phyloP scores from a whole-genome alignment of 73 alveolate genomes.

The Blepharisma stoltei region DNA sequence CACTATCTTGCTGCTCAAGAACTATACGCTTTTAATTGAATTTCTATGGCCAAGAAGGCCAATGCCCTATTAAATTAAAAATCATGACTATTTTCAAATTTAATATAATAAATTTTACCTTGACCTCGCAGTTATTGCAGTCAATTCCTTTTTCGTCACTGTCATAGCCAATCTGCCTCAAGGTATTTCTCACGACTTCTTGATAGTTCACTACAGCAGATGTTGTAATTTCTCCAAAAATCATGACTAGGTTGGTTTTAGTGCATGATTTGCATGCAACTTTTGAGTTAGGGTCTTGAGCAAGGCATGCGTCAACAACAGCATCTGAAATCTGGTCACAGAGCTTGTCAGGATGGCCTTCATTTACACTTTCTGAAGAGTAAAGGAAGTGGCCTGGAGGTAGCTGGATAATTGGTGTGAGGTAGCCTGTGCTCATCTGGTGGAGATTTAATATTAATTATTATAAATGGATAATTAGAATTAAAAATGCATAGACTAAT shows the following conservation, averaged over 20 bases:
- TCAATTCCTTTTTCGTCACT: constrained; percentile 91
- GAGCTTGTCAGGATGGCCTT: constrained; percentile 99
- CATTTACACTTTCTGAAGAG: constrained; percentile 97
- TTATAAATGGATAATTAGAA: no score
- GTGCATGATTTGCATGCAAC: constrained; percentile 93
- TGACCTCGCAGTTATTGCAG: constrained; percentile 62
- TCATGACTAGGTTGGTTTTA: constrained; percentile 85
- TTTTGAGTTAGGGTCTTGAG: constrained; percentile 89
- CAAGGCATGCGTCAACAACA: constrained; percentile 93
- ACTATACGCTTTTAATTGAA: no score
- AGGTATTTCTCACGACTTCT: constrained; percentile 85
- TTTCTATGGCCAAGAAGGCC: constrained; percentile 70
- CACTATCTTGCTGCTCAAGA: constrained; percentile 80
- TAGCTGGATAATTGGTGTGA: not conserved
- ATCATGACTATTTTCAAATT: no score
- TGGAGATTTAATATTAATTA: no score
- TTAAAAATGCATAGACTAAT: no score
- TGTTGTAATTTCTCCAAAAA: constrained; percentile 93
- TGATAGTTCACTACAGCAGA: constrained; percentile 69
- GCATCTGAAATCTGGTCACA: constrained; percentile 97
- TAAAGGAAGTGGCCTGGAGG: constrained; percentile 77
- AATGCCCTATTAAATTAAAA: no score
- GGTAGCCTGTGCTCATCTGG: not conserved
- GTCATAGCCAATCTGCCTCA: constrained; percentile 92
- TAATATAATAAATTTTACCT: no score